A percentile compares a stretch with the other conserved stretches of the same genome.
These are phyloP conservation scores for Colletotrichum tabaci DNA, from an alignment of 2,329 filamentous ascomycete species.

Conservation along the genomic window DNA sequence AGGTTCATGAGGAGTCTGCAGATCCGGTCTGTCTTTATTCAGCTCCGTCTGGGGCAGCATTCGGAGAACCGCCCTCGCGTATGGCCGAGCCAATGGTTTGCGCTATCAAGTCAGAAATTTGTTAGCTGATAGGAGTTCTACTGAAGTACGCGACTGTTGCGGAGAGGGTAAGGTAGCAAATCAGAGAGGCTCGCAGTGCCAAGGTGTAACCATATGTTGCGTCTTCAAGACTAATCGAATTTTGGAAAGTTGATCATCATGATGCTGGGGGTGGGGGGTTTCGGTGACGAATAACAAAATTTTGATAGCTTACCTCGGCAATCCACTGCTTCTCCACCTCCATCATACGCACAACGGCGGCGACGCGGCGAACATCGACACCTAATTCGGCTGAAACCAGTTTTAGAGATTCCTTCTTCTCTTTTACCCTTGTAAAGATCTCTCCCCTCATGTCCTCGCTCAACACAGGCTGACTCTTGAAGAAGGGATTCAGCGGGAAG, in stretches of 20 bases:
- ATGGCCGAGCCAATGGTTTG: slow-evolving; percentile 82
- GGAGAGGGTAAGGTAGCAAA: slow-evolving; percentile 25
- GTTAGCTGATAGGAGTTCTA: slow-evolving; percentile 44
- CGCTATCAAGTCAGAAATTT: slow-evolving; percentile 66
- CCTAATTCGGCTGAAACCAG: slow-evolving; percentile 83
- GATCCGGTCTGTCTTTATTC: slow-evolving; percentile 43
- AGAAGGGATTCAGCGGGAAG: slow-evolving; percentile 82
- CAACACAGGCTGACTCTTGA: slow-evolving; percentile 80
- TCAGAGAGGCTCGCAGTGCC: slow-evolving; percentile 85
- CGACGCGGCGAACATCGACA: slow-evolving; percentile 87
- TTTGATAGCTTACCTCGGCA: slow-evolving; percentile 74
- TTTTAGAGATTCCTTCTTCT: slow-evolving; percentile 78
- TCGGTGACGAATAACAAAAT: slow-evolving; percentile 15
- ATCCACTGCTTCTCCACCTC: slow-evolving; percentile 87
- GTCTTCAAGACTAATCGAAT: slow-evolving; percentile 99
- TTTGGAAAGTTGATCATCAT: slow-evolving; percentile 76
- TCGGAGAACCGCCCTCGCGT: slow-evolving; percentile 79
- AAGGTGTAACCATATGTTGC: slow-evolving; percentile 87
- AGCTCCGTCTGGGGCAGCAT: slow-evolving; percentile 85
- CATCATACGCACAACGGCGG: slow-evolving; percentile 87
- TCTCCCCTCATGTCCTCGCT: slow-evolving; percentile 80
- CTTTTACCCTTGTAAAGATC: slow-evolving; percentile 79
- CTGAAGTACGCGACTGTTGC: background rate
- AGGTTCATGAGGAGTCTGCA: slow-evolving; percentile 64
- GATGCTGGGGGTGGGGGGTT: slow-evolving; percentile 35